Evolutionary conservation across 2,329 filamentous ascomycete genomes (phyloP), one percentile per base, ranked within the genome.

Genomic region (Clonostachys solani): DNA sequence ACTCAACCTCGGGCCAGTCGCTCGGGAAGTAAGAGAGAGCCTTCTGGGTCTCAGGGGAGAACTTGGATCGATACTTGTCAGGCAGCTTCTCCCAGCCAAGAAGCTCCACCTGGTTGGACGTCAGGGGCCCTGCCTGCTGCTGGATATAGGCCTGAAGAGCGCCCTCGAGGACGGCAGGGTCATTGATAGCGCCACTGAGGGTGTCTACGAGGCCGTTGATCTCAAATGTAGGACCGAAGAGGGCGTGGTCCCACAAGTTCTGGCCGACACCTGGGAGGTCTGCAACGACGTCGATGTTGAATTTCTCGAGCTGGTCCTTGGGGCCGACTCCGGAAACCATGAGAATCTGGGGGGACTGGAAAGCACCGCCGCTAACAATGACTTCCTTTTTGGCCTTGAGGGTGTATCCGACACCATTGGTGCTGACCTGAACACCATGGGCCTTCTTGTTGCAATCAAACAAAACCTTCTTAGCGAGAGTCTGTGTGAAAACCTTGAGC

Each of bases 201-300:
- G 55, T 57, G 15, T 51, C 52, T 23, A 23, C 19, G 6, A 23
- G 19, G 16, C 47, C 19, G n/a, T 45, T 48, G 42, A 53, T 44
- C 5, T 43, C 15, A 23, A 50, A 50, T 3, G 49, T 41, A 5
- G 46, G 44, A 6, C 43, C 46, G 15, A 52, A 50, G 33, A 52
- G 15, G 69, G 62, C 52, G 0, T 90, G 95, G 2, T 77, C 83
- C n/a, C 42, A 81, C 12, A 95, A 71, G 63, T 88, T 83, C 52
- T 89, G 72, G 33, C 89, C 82, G 61, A 95, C 95, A 5, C 86
- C 87, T 5, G 80, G 75, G 3, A 79, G 66, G 52, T 83, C 70
- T 1, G 66, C 62, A 40, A 80, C 54, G 8, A 80, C 68, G 1
- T 69, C 61, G 48, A 83, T 81, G 18, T 65, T 59, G 54, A 74